Base-by-base conservation (phyloP, 352 stramenopile species). In the Pythium apleroticum region DNA sequence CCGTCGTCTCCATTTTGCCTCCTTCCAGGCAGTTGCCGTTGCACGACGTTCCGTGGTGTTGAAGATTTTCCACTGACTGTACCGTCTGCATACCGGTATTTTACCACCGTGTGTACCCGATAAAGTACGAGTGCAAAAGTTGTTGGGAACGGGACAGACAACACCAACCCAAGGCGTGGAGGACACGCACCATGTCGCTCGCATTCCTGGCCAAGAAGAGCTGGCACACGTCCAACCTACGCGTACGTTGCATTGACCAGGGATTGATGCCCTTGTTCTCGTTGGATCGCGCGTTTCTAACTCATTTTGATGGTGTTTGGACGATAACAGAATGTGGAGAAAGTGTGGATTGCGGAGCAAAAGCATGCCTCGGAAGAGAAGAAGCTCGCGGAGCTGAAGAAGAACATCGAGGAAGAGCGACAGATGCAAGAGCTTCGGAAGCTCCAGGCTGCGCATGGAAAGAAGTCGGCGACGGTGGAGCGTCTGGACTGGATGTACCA, bases 401-500 rank as follows among this genome's bases (percentile, higher is more conserved):
- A 97, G 71, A 98, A 99, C 73, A 97, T 98, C 53, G 91, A 98
- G 66, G 88, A 98, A 66, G 97, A 99, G 78, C 87, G 94, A 2
- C 95, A 99, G 76, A 68, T 98, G 62, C 95, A 99, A 71, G 95
- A 99, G 70, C 80, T 99, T 20, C 76, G 96, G 30, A 84, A 96
- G 62, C 74, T 98, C 12, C 90, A 98, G 68, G 94, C 87, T 0
- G 71, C 82, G 1, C 74, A 89, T n/a, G 89, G 87, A 52, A 73
- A 96, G 75, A 91, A 97, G 80, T 68, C 77, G 24, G 77, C 85
- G 62, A 58, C 80, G 6, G 63, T 90, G n/a, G 95, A 96, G 73
- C 84, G 88, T 7, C 65, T 98, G 6, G 89, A 98, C 70, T 99
- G 96, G 96, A 98, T 99, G 93, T 99, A 99, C 68, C 90, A 98